A percentile compares a stretch with the other conserved stretches of the same genome.
phyloP scores from a whole-genome alignment of 1,284 basidiomycete genomes.

The Pseudozyma pruni region DNA sequence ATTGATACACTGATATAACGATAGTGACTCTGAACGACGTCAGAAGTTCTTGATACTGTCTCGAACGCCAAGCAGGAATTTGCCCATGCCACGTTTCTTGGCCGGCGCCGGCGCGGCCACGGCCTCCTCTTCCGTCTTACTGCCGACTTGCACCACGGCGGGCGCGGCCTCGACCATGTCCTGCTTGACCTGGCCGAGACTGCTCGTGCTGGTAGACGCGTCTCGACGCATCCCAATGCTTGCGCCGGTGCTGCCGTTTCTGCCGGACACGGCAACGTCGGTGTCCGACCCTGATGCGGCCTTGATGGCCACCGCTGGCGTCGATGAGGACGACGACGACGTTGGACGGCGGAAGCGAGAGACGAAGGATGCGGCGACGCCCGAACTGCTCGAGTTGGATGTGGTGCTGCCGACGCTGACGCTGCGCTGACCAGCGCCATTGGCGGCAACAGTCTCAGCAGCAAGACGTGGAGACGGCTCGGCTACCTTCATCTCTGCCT shows the following conservation, averaged over 20 bases:
- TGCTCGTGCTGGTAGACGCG: constrained; percentile 37
- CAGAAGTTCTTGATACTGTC: constrained; percentile 49
- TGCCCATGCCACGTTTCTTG: constrained; percentile 47
- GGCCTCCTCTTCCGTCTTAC: constrained; percentile 11
- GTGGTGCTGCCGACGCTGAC: constrained; percentile 22
- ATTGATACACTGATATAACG: background rate
- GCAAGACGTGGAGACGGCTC: constrained; percentile 1
- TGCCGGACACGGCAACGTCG: background rate
- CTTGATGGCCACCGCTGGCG: constrained; percentile 7
- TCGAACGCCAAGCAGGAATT: constrained; percentile 42
- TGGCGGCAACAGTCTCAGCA: background rate
- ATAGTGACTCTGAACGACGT: background rate
- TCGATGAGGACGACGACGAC: constrained; percentile 31
- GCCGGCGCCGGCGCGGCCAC: constrained; percentile 3
- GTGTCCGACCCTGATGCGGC: background rate
- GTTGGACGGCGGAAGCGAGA: constrained; percentile 46
- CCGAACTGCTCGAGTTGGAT: constrained; percentile 21
- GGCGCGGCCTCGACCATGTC: background rate
- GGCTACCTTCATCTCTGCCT: background rate
- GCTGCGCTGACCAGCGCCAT: constrained; percentile 26
- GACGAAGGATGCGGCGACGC: constrained; percentile 35
- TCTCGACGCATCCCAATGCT: constrained; percentile 27
- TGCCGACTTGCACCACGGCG: background rate
- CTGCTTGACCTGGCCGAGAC: constrained; percentile 10
- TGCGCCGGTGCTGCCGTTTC: background rate